Conservation (phyloP, 257 asterid species). For the Gentiana dahurica region DNA sequence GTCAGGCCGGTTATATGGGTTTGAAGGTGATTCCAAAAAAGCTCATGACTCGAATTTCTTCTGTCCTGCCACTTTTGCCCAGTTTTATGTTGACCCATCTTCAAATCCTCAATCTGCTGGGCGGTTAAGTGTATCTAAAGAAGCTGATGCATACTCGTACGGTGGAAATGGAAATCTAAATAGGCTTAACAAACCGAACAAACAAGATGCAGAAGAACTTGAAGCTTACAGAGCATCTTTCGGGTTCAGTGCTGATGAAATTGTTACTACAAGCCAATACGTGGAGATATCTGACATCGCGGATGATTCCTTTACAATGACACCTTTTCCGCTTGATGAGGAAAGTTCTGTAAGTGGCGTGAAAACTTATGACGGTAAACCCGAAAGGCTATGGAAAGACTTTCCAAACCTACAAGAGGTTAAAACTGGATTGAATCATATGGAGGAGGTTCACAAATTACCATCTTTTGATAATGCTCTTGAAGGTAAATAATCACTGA, state of each 20-base stretch:
- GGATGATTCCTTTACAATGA: constrained; percentile 69
- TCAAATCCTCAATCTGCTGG: constrained; percentile 79
- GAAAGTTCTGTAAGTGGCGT: constrained; percentile 24
- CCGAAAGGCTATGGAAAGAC: constrained; percentile 21
- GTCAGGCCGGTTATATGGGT: constrained; percentile 42
- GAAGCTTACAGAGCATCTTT: constrained; percentile 98
- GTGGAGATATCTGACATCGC: constrained; percentile 80
- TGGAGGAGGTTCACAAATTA: constrained; percentile 14
- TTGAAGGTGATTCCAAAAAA: constrained; percentile 38
- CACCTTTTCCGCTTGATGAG: constrained; percentile 37
- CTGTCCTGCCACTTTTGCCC: constrained; percentile 98
- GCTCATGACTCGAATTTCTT: constrained; percentile 84
- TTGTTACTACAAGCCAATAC: constrained; percentile 66
- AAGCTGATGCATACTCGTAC: constrained; percentile 64
- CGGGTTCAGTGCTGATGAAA: constrained; percentile 99
- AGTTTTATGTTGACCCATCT: constrained; percentile 82
- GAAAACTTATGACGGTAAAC: constrained; percentile 24
- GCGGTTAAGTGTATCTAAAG: constrained; percentile 84
- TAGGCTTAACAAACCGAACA: constrained; percentile 57
- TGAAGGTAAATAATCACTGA: constrained; percentile 26
- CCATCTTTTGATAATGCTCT: constrained; percentile 17
- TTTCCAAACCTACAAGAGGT: constrained; percentile 27
- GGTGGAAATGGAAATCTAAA: constrained; percentile 56
- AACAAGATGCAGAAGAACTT: constrained; percentile 80
- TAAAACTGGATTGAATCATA: constrained; percentile 29